A percentile compares a stretch with the other conserved stretches of the same genome.
phyloP scores from a whole-genome alignment of 306 rosid species.

The Myrica gale region DNA sequence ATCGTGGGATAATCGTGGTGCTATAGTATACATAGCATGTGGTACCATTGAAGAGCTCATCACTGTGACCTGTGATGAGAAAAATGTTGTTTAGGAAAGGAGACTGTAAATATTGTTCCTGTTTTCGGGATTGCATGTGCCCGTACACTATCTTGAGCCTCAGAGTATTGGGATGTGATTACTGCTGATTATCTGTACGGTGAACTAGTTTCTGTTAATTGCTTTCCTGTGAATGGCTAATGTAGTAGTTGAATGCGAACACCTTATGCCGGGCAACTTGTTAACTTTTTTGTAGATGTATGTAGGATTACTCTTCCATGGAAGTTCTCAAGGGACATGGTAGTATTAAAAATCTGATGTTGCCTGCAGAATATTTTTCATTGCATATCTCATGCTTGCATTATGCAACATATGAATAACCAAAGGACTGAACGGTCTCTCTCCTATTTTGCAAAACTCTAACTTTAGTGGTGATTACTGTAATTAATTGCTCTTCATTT shows the following conservation, averaged over 20 bases:
- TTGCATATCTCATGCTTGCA: neutral
- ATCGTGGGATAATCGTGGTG: neutral
- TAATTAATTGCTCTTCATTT: conserved; percentile 14
- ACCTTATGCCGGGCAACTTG: neutral
- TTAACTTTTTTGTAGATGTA: neutral
- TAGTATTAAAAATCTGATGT: neutral
- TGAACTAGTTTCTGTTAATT: neutral
- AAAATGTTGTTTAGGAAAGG: neutral
- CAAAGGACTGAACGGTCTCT: neutral
- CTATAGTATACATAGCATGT: neutral
- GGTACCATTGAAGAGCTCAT: neutral
- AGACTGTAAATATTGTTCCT: neutral
- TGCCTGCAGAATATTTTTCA: neutral
- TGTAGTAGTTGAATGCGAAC: neutral
- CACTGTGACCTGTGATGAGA: neutral
- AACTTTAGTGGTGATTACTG: neutral
- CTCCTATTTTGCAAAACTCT: neutral
- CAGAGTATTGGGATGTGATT: neutral
- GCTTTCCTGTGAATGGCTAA: neutral
- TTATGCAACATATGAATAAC: neutral
- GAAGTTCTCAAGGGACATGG: neutral
- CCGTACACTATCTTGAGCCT: neutral
- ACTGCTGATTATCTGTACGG: conserved; percentile 8
- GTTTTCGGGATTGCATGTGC: neutral
- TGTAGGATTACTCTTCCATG: neutral